Evolutionary conservation across 2,329 filamentous ascomycete species (phyloP), one percentile per base, ranked within the genome.

Genomic region (Alternaria tenuissima): DNA sequence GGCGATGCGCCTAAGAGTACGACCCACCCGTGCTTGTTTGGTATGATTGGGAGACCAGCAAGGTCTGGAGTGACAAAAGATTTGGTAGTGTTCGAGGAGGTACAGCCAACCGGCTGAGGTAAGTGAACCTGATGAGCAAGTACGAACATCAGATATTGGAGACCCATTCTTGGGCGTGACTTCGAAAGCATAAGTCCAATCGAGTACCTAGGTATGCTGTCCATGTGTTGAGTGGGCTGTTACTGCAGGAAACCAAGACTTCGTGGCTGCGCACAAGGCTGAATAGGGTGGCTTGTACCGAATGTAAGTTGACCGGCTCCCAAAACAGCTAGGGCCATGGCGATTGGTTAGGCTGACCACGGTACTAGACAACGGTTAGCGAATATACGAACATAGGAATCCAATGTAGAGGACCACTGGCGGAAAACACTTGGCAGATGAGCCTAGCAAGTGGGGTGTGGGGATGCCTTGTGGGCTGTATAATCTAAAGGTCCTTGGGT

Each of bases 351-450:
- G 30, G 28, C 43, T 42, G 42, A 53, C 38, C 16, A 22, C 26
- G 22, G 44, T 46, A 57, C 47, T 59, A 47, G 43, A 57, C 48
- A 64, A 47, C 49, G 44, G 51, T 57, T 49, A 60, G 63, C 57
- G 55, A 56, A 14, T 7, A n/a, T 26, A 28, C 9, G 30, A 30
- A 26, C 7, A 39, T 39, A n/a, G 8, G 22, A 26, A 28, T 26
- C 22, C 12, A 52, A 38, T n/a, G 24, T n/a, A 22, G 14, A 16
- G 14, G 9, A 47, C 14, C 2, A 5, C 26, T 16, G 36, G 34
- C 38, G 46, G 16, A 42, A 18, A n/a, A 20, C 18, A 42, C 12
- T 18, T 39, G 24, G 36, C 16, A 41, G 20, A 12, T 26, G 16
- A 26, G 16, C 20, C 18, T 32, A 24, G 24, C 24, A n/a, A 46